Conservation (phyloP, 345 rosid species). For the Aquilaria yunnanensis region DNA sequence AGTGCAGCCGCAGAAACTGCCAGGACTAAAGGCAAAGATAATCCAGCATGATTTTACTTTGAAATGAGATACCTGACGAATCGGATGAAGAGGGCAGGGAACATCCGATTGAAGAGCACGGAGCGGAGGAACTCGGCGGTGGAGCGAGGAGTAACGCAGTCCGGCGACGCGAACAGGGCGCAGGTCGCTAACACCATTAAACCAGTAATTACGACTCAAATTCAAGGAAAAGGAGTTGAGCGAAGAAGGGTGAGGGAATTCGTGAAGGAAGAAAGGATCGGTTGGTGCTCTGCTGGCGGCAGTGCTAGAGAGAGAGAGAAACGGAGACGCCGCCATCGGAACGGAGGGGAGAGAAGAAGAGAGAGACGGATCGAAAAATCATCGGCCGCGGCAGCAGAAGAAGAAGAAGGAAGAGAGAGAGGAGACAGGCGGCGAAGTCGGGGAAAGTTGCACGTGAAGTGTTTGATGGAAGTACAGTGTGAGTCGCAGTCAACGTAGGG, state of each 20-base stretch:
- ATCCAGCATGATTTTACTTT: background rate
- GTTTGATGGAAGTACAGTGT: background rate
- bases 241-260: conserved; percentile 10
- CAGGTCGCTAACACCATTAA: conserved; percentile 1
- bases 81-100: conserved; percentile 49
- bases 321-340: conserved; percentile 32
- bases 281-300: conserved; percentile 12
- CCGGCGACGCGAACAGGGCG: conserved; percentile 17
- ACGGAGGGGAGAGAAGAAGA: background rate
- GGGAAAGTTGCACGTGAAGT: background rate
- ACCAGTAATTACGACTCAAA: conserved; percentile 4
- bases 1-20: no score
- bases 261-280: conserved; percentile 8
- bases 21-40: background rate
- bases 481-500: background rate
- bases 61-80: conserved; percentile 4
- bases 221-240: conserved; percentile 11
- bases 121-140: conserved; percentile 29
- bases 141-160: conserved; percentile 28
- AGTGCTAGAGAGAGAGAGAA: conserved; percentile 9
- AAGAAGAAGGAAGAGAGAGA: background rate
- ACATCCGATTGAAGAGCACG: conserved; percentile 48
- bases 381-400: background rate
- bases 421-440: background rate
- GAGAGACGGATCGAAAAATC: background rate